Percentiles rank a stretch among this genome's conserved stretches.
Conservation (phyloP, 768 basidiomycete genomes). For the Leccinellum rugosiceps region DNA sequence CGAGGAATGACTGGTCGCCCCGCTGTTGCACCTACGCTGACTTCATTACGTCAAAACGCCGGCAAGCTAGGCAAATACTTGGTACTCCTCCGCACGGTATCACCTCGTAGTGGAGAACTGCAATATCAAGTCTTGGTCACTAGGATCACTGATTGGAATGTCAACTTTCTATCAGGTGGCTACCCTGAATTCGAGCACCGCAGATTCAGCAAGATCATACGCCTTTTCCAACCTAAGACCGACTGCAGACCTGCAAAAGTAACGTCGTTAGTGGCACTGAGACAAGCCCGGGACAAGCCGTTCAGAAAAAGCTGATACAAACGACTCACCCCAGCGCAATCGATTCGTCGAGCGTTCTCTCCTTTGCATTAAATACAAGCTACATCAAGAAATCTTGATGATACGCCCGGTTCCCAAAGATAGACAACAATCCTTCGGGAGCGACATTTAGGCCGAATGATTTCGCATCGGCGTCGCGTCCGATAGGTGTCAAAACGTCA, state of each 20-base stretch:
- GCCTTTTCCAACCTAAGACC: not conserved
- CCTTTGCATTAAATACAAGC: slow-evolving; percentile 39
- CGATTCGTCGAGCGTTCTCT: slow-evolving; percentile 34
- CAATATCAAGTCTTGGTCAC: no score
- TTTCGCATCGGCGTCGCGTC: slow-evolving; percentile 3
- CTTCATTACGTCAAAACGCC: no score
- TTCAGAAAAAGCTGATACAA: not conserved
- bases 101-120: no score
- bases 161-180: not conserved
- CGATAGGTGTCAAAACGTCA: slow-evolving; percentile 9
- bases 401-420: slow-evolving; percentile 43
- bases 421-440: slow-evolving; percentile 45
- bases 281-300: not conserved
- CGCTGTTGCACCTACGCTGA: no score
- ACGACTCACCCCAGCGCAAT: not conserved
- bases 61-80: no score
- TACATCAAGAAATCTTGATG: slow-evolving; percentile 48
- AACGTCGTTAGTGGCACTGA: not conserved
- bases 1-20: not conserved
- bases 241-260: not conserved
- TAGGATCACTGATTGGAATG: no score
- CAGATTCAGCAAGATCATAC: not conserved
- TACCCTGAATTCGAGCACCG: not conserved
- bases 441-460: slow-evolving; percentile 23
- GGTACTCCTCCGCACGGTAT: no score